A percentile compares a stretch with the other conserved stretches of the same genome.
Evolutionary conservation across 2,329 filamentous ascomycete genomes (phyloP).

Genomic region (Fusarium albosuccineum): DNA sequence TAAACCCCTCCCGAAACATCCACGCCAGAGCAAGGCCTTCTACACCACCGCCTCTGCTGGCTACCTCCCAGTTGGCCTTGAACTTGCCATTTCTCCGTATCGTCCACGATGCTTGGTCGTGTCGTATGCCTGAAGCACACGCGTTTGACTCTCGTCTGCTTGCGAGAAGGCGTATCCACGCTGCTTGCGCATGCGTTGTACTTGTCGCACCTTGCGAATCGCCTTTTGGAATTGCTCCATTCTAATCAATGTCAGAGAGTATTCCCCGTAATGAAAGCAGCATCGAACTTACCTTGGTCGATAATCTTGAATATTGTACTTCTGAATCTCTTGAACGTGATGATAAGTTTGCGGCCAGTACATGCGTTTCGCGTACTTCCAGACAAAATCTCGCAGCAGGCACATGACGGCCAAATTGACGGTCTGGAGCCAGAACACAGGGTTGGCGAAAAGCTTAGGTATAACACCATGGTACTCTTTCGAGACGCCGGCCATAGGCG

Average conservation of each 20-base stretch:
- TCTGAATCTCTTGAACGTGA: conserved; percentile 99
- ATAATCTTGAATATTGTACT: conserved; percentile 99
- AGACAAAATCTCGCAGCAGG: conserved; percentile 88
- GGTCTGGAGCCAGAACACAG: conserved; percentile 93
- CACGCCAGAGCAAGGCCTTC: conserved; percentile 23
- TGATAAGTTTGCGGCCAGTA: conserved; percentile 96
- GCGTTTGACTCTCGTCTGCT: conserved; percentile 94
- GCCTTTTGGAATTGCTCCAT: conserved; percentile 99
- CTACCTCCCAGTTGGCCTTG: conserved; percentile 50
- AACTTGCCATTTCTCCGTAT: conserved; percentile 91
- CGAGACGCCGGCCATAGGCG: conserved; percentile 84
- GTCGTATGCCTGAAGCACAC: conserved; percentile 96
- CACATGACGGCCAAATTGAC: conserved; percentile 84
- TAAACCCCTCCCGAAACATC: conserved; percentile 31
- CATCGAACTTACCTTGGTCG: conserved; percentile 78
- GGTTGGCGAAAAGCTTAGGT: conserved; percentile 81
- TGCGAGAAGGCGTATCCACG: conserved; percentile 98
- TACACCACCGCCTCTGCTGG: conserved; percentile 12
- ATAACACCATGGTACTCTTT: conserved; percentile 88
- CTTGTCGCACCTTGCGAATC: conserved; percentile 97
- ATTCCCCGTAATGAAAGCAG: not conserved
- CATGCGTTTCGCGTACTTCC: conserved; percentile 99
- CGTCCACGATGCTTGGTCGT: conserved; percentile 91
- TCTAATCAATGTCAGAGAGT: conserved; percentile 58
- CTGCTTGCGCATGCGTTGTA: conserved; percentile 99